Evolutionary conservation across 345 rosid species (phyloP), one percentile per base, ranked within the genome.

Genomic region (Arabidopsis arenosa): DNA sequence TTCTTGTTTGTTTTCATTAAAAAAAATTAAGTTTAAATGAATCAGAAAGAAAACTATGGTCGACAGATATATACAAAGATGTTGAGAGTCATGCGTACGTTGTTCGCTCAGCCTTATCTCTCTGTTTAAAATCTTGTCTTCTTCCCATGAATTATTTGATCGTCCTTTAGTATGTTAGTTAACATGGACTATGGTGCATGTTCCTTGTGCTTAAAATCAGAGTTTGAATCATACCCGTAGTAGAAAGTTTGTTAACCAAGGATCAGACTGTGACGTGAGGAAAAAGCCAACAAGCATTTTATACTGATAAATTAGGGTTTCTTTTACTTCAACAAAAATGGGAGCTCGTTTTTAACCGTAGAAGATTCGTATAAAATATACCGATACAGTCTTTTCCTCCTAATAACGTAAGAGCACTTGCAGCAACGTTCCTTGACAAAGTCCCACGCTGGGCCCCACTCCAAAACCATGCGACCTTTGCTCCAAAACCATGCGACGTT

Each of bases 141-240:
- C 15, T 23, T 54, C 15, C 58, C n/a, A 10, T 17, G 54, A 39
- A 39, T 21, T 21, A 21, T 21, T 21, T 21, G 23, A 21, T 21
- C 23, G 23, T 21, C 23, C 23, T 21, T 21, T 21, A 21, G 23
- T 21, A 21, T 21, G 23, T 21, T 21, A 40, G 44, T 51, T 51
- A 51, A 17, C 55, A 18, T 51, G 55, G 30, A 21, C 13, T 5
- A 18, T 51, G 18, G 13, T 51, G 72, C 53, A 68, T 41, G 53
- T 55, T 68, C 52, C 73, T 55, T 40, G 53, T 55, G 73, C 40
- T 55, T 7, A 68, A 55, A 53, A 13, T 54, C 1, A 5, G n/a
- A 40, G 62, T 47, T 45, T 7, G 52, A 47, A 47, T 47, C 52
- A 36, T 7, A 36, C 9, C 39, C 3, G 1, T 44, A 44, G 49